Conservation (phyloP, 306 rosid species). For the Begonia peltatifolia region DNA sequence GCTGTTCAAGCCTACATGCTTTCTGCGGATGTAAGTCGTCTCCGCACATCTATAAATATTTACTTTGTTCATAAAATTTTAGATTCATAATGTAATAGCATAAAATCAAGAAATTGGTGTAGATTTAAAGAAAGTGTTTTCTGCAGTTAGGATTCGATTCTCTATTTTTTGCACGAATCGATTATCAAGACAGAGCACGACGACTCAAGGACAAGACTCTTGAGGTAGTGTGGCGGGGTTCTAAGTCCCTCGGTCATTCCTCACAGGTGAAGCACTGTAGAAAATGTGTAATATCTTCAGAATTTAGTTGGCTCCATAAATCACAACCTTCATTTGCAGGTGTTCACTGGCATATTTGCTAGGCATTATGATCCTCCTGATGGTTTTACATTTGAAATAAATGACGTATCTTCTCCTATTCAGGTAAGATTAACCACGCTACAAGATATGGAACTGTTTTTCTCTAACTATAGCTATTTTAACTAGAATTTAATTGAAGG, state of each 20-base stretch:
- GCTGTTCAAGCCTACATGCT: slow-evolving; percentile 69
- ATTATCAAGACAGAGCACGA: slow-evolving; percentile 28
- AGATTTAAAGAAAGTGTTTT: neutral
- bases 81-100: neutral
- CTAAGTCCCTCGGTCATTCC: slow-evolving; percentile 23
- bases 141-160: slow-evolving; percentile 30
- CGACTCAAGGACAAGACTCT: slow-evolving; percentile 22
- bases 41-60: neutral
- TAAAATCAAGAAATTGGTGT: neutral
- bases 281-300: neutral
- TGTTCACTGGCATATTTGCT: slow-evolving; percentile 67
- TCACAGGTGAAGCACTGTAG: slow-evolving; percentile 14
- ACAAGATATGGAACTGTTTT: too few relatives aligned
- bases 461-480: too few relatives aligned
- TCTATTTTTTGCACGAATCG: slow-evolving; percentile 23
- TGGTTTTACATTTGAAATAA: slow-evolving; percentile 51
- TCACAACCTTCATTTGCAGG: slow-evolving; percentile 17
- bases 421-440: slow-evolving; percentile 27
- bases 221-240: slow-evolving; percentile 32
- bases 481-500: slow-evolving; percentile 33
- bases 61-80: neutral
- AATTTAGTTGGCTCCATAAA: neutral
- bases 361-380: slow-evolving; percentile 58
- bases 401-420: slow-evolving; percentile 40
- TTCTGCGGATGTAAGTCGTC: slow-evolving; percentile 47